Conservation (phyloP, 257 asterid species). For the Misopates orontium region DNA sequence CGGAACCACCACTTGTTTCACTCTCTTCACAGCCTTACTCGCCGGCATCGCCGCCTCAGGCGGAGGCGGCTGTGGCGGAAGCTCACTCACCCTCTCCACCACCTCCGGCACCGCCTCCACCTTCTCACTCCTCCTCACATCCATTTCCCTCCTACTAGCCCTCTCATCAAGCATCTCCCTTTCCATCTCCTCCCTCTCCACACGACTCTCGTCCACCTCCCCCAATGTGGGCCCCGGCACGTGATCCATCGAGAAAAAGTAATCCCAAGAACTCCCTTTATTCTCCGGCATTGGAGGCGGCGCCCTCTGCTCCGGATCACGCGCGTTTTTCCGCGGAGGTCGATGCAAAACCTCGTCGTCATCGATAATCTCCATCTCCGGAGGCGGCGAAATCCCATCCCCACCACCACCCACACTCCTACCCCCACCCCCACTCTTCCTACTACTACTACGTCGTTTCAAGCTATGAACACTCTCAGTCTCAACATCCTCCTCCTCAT, state of each 20-base stretch:
- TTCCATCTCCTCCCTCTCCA: constrained; percentile 58
- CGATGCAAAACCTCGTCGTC: constrained; percentile 44
- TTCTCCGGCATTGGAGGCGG: constrained; percentile 56
- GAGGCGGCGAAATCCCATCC: too few species aligned
- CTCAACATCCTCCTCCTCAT: constrained; percentile 68
- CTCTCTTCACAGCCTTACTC: constrained; percentile 60
- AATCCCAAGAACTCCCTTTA: constrained; percentile 64
- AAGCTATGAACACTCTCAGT: constrained; percentile 43
- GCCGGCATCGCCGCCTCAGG: constrained; percentile 48
- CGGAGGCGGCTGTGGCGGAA: constrained; percentile 64
- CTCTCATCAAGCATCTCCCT: constrained; percentile 56
- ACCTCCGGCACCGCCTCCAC: constrained; percentile 40
- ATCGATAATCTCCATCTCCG: constrained; percentile 25
- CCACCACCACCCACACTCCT: constrained; percentile 17
- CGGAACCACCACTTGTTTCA: constrained; percentile 45
- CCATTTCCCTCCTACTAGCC: constrained; percentile 48
- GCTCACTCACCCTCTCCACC: constrained; percentile 47
- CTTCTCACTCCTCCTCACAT: constrained; percentile 46
- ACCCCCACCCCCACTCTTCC: constrained; percentile 40
- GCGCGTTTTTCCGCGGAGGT: constrained; percentile 30
- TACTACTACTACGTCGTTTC: constrained; percentile 57
- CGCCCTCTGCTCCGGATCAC: constrained; percentile 24
- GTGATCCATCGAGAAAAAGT: constrained; percentile 56
- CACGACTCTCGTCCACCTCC: constrained; percentile 58
- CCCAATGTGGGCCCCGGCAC: constrained; percentile 64